A percentile compares a stretch with the other conserved stretches of the same genome.
phyloP scores from a whole-genome alignment of 2,329 filamentous ascomycete species.

The Ophiostoma montium region DNA sequence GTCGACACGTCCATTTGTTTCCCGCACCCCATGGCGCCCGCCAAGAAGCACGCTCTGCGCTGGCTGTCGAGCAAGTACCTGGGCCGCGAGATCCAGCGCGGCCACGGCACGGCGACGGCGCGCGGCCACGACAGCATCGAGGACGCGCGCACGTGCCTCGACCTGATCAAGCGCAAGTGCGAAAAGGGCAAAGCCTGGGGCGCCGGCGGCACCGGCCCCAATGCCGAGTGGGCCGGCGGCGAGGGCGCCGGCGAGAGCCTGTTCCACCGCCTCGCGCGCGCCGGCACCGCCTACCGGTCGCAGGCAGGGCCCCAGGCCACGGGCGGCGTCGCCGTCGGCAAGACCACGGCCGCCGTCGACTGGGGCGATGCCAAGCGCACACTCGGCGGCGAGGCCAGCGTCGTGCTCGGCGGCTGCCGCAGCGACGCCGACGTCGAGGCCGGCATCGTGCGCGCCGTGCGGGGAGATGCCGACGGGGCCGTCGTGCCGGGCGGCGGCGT shows the following conservation, averaged over 20 bases:
- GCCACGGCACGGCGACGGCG: slow-evolving; percentile 42
- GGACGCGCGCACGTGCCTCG: slow-evolving; percentile 79
- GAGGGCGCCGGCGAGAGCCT: slow-evolving; percentile 75
- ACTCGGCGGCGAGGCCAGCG: slow-evolving; percentile 39
- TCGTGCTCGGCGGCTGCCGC: slow-evolving; percentile 37
- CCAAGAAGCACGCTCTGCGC: slow-evolving; percentile 81
- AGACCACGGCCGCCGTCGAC: slow-evolving; percentile 66
- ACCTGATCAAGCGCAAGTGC: slow-evolving; percentile 90
- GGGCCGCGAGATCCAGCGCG: slow-evolving; percentile 74
- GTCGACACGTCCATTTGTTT: slow-evolving; percentile 85
- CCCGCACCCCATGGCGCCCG: slow-evolving; percentile 78
- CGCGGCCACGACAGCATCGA: slow-evolving; percentile 82
- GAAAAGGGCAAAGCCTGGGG: slow-evolving; percentile 85
- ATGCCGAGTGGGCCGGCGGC: slow-evolving; percentile 21
- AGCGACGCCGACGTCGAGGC: slow-evolving; percentile 44
- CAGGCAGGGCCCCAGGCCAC: slow-evolving; percentile 44
- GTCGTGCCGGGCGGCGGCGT: slow-evolving; percentile 46
- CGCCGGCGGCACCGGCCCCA: slow-evolving; percentile 23
- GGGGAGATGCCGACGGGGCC: slow-evolving; percentile 42
- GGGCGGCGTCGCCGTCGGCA: slow-evolving; percentile 40
- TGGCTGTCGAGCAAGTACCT: slow-evolving; percentile 81
- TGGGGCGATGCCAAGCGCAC: slow-evolving; percentile 66
- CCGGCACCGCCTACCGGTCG: slow-evolving; percentile 46
- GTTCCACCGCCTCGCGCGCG: slow-evolving; percentile 63
- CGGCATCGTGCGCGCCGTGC: slow-evolving; percentile 42